Base-by-base conservation (phyloP, 2,329 filamentous ascomycete genomes). In the Ascomycota sp. region DNA sequence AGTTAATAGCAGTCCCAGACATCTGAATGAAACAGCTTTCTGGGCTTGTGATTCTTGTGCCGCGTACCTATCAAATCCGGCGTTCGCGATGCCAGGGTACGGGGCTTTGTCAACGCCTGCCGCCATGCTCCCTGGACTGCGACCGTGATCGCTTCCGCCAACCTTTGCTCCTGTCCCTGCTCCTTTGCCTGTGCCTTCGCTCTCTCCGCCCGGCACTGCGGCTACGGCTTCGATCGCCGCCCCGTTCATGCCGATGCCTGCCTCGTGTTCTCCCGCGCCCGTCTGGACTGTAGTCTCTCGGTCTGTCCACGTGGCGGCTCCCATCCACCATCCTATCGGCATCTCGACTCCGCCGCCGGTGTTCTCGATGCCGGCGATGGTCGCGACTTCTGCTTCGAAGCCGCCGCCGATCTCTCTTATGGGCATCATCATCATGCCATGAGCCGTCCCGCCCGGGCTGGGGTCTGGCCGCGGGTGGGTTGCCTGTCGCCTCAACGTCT, bases 311-410 rank as follows among this genome's bases (percentile, higher is more conserved):
- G 11, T 54, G 48, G 9, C 41, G 40, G 3, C 41, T 39, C 29
- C 37, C 40, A n/a, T 40, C 37, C 8, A 38, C 39, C 6, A 33
- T 34, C 10, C 39, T 35, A 11, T 42, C 43, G 8, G 41, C 41
- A 12, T 54, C 49, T 11, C 33, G 33, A 30, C 33, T 34, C 21
- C 52, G 43, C 36, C 45, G 43, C 11, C 45, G 45, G 28, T 50
- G 44, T 6, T 48, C 47, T 10, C 45, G 43, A 11, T 49, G 46
- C 3, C 47, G 44, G 27, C 49, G 38, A 37, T 46, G 35, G 16
- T 43, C 41, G 16, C 41, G 37, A 33, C 38, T 49, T 31, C 43
- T 48, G 31, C 57, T 59, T 33, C 55, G 48, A 16, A 52, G 49
- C 7, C 52, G 47, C 11, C 48, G 41, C 24, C 47, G 46, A 26